Evolutionary conservation across 2,329 filamentous ascomycete genomes (phyloP).

Genomic region (Colletotrichum gloeosporioides): DNA sequence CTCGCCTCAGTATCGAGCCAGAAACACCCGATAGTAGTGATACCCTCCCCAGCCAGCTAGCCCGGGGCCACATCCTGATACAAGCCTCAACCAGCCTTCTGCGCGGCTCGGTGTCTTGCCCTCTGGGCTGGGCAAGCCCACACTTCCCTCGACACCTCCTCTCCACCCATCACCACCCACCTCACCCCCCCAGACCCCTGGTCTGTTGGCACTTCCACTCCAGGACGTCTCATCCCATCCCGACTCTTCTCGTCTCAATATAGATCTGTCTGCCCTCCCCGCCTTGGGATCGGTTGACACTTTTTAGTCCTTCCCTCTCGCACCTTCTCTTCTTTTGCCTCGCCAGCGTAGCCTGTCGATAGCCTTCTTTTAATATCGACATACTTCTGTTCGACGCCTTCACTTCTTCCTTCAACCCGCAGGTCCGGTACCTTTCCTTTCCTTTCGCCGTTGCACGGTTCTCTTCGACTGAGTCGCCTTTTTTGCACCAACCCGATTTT

Average conservation of each 20-base stretch:
- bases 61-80: slow-evolving; percentile 40
- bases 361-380: slow-evolving; percentile 57
- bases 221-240: slow-evolving; percentile 15
- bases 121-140: slow-evolving; percentile 37
- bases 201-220: slow-evolving; percentile 6
- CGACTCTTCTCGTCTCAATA: slow-evolving; percentile 35
- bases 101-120: slow-evolving; percentile 38
- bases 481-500: slow-evolving; percentile 22
- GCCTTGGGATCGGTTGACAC: slow-evolving; percentile 7
- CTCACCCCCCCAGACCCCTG: not conserved
- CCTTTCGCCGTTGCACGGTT: slow-evolving; percentile 27
- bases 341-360: slow-evolving; percentile 56
- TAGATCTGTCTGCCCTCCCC: slow-evolving; percentile 34
- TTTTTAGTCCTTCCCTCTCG: slow-evolving; percentile 32
- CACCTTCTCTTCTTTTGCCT: slow-evolving; percentile 34
- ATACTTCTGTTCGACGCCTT: slow-evolving; percentile 35
- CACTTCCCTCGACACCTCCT: slow-evolving; percentile 1
- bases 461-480: slow-evolving; percentile 25
- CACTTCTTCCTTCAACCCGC: slow-evolving; percentile 36
- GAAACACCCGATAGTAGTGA: slow-evolving; percentile 39
- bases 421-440: slow-evolving; percentile 58
- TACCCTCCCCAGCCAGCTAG: slow-evolving; percentile 38
- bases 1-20: slow-evolving; percentile 41
- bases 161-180: not conserved
- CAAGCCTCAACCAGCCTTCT: slow-evolving; percentile 33